Base-by-base conservation (phyloP, 2,329 filamentous ascomycete species). In the Hymenoscyphus linearis region DNA sequence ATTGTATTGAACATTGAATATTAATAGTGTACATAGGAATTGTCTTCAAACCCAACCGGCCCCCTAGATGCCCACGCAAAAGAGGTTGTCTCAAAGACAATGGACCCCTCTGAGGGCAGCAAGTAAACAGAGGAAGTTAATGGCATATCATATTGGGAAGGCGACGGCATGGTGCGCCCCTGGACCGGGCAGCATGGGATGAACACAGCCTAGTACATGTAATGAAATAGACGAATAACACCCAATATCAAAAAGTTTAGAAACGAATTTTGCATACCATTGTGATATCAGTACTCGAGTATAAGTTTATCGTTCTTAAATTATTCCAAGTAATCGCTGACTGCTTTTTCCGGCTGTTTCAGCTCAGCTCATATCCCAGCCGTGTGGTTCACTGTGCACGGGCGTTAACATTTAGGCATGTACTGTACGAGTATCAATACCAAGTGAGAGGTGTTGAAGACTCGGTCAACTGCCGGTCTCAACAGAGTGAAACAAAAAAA, bases 11-110 rank as follows among this genome's bases (percentile, higher is more conserved):
- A 16, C 7, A 52, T 52, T 10, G 14, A 5, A 27, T 52, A 18
- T 13, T 53, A 4, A 53, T 12, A 10, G 25, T 16, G 16, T 27
- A n/a, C 31, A 10, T 64, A 84, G 79, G 77, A 76, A 60, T 77
- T 89, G 40, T 67, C 76, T 12, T 87, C 84, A 4, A 92, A 92
- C 80, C 89, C 89, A 13, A 81, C 80, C 68, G 84, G 84, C 3
- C 75, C 81, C 1, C 76, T 90, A 56, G 87, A 88, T 40, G 82
- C 88, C 58, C 77, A 79, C 14, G 74, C 85, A 1, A 77, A 84
- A 69, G 79, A 82, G 53, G 88, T 86, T 73, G 57, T 61, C 10
- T 67, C 61, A 27, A 72, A 73, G 63, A 67, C 64, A 0, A 52
- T 65, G 50, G 61, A 60, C 7, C 59, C 54, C 2, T 35, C 54